Percentiles rank a stretch among this genome's conserved stretches.
Conservation (phyloP, 2,329 filamentous ascomycete species). For the Venturia aucupariae region DNA sequence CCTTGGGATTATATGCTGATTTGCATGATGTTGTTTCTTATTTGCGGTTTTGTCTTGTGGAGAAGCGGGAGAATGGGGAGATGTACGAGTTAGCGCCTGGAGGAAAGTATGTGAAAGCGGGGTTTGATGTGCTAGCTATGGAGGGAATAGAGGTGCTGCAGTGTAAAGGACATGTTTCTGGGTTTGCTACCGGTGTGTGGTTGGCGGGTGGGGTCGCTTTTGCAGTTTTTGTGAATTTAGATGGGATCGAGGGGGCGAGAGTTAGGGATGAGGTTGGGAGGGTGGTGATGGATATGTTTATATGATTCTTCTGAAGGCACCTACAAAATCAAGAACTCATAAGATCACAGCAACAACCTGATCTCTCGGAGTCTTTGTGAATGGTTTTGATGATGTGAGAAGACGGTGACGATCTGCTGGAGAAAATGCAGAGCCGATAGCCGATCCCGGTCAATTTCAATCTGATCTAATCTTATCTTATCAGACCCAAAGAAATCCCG, state of each 20-base stretch:
- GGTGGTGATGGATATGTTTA: not conserved
- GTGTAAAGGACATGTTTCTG: slow-evolving; percentile 6
- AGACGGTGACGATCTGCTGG: no score
- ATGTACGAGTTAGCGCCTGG: not conserved
- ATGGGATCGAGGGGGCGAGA: not conserved
- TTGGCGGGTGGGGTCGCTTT: not conserved
- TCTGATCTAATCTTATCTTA: no score
- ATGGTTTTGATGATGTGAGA: no score
- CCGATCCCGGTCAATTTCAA: no score
- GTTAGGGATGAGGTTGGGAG: not conserved
- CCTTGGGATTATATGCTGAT: not conserved
- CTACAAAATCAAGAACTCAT: no score
- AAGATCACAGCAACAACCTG: no score
- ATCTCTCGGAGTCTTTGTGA: no score
- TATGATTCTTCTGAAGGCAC: no score
- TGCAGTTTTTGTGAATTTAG: not conserved
- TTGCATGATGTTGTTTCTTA: not conserved
- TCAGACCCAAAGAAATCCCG: no score
- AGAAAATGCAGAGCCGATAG: no score
- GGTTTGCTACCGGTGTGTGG: not conserved
- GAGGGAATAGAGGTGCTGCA: not conserved
- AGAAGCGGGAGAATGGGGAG: not conserved
- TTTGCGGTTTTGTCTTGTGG: not conserved
- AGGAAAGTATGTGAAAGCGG: not conserved
- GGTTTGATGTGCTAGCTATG: not conserved